Evolutionary conservation across 1,284 basidiomycete species (phyloP).

Genomic region (Pholiota adiposa): DNA sequence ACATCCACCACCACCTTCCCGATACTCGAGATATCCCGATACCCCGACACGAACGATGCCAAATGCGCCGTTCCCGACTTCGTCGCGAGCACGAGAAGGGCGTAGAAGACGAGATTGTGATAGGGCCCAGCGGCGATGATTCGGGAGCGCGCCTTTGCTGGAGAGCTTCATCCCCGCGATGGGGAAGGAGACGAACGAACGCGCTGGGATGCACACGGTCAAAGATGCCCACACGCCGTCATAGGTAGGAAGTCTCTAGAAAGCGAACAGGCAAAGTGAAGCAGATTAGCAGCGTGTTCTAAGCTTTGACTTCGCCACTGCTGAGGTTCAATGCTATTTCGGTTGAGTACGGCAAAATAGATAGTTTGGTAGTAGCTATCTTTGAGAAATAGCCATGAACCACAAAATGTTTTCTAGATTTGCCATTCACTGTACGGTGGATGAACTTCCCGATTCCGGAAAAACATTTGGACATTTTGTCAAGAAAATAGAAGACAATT

Average conservation of each 20-base stretch:
- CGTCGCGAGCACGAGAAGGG: constrained; percentile 37
- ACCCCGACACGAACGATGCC: constrained; percentile 46
- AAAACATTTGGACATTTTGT: too few species aligned
- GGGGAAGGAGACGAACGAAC: constrained; percentile 70
- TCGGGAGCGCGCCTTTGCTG: constrained; percentile 49
- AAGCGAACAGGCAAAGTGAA: background rate
- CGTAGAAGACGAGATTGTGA: constrained; percentile 64
- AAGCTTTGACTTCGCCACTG: too few species aligned
- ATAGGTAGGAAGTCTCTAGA: constrained; percentile 60
- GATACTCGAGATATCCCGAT: constrained; percentile 48
- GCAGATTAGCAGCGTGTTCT: constrained; percentile 3
- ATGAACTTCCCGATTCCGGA: too few species aligned
- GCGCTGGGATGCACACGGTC: constrained; percentile 63
- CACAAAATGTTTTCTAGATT: too few species aligned
- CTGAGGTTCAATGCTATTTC: too few species aligned
- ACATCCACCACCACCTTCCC: constrained; percentile 59
- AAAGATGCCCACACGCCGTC: constrained; percentile 60
- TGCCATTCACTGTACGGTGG: too few species aligned
- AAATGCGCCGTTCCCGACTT: constrained; percentile 32
- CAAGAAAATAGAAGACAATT: too few species aligned
- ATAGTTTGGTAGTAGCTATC: too few species aligned
- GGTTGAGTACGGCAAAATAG: too few species aligned
- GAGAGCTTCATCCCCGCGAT: constrained; percentile 43
- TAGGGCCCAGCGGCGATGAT: constrained; percentile 71
- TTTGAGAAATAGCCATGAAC: too few species aligned